These are phyloP conservation scores for Artomyces pyxidatus DNA, from an alignment of 768 basidiomycete species.

Conservation along the genomic window DNA sequence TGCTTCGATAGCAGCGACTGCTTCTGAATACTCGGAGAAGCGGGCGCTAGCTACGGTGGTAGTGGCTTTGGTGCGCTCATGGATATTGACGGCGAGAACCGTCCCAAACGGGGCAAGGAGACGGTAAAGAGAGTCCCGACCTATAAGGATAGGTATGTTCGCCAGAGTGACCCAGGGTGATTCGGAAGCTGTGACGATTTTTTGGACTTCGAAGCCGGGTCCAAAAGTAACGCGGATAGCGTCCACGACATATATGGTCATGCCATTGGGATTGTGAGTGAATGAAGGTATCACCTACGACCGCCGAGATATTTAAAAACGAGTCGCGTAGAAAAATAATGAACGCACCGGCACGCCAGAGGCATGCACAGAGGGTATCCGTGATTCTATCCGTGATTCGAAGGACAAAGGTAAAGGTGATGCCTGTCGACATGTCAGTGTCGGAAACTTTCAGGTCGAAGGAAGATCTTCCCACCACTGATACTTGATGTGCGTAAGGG, in stretches of 20 bases:
- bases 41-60: conserved; percentile 33
- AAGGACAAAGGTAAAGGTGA: too few species aligned
- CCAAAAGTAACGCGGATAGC: conserved; percentile 51
- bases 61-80: background rate
- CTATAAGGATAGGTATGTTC: conserved; percentile 36
- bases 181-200: conserved; percentile 61
- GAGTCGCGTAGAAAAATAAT: too few species aligned
- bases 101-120: conserved; percentile 41
- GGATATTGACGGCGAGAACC: conserved; percentile 29
- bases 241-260: conserved; percentile 36
- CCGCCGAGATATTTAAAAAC: too few species aligned
- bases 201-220: conserved; percentile 50
- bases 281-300: too few species aligned
- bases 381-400: too few species aligned
- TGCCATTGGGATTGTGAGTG: too few species aligned
- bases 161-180: conserved; percentile 50
- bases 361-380: too few species aligned
- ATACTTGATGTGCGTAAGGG: too few species aligned
- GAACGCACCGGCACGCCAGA: too few species aligned
- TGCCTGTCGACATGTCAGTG: too few species aligned
- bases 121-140: conserved; percentile 25
- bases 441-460: too few species aligned
- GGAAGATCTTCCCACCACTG: too few species aligned
- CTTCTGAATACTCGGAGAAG: conserved; percentile 41
- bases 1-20: conserved; percentile 39